Evolutionary conservation across 768 basidiomycete species (phyloP).

Genomic region (Arthromyces matolae): DNA sequence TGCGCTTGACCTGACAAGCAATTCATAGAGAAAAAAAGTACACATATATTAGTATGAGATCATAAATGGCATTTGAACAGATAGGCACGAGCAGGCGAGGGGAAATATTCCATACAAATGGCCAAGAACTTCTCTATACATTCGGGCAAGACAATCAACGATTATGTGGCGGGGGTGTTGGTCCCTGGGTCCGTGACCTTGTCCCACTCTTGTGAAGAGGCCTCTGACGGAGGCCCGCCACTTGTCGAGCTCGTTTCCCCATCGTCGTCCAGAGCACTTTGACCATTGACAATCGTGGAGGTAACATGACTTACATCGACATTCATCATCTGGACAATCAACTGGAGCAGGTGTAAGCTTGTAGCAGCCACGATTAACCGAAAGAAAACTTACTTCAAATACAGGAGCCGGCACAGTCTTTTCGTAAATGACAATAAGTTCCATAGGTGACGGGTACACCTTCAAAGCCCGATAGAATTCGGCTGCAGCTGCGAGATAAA

Average conservation of each 20-base stretch:
- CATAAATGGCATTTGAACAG: slow-evolving; percentile 24
- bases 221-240: slow-evolving; percentile 74
- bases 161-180: slow-evolving; percentile 41
- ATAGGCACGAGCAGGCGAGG: slow-evolving; percentile 10
- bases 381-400: slow-evolving; percentile 56
- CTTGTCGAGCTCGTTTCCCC: slow-evolving; percentile 58
- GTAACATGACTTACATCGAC: slow-evolving; percentile 77
- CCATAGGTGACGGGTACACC: slow-evolving; percentile 92
- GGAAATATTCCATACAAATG: slow-evolving; percentile 16
- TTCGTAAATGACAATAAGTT: slow-evolving; percentile 93
- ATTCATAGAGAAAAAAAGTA: slow-evolving; percentile 29
- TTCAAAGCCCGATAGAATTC: slow-evolving; percentile 91
- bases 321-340: slow-evolving; percentile 81
- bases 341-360: slow-evolving; percentile 28
- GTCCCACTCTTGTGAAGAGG: slow-evolving; percentile 91
- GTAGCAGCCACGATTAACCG: neutral
- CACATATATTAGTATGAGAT: slow-evolving; percentile 75
- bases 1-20: slow-evolving; percentile 52
- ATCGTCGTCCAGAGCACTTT: slow-evolving; percentile 35
- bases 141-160: too few species aligned
- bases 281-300: slow-evolving; percentile 20
- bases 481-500: slow-evolving; percentile 77
- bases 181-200: slow-evolving; percentile 73
- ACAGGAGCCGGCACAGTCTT: slow-evolving; percentile 80
- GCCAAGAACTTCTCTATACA: too few species aligned